Base-by-base conservation (phyloP, 768 basidiomycete species). In the Termitomyces eurrhizus region DNA sequence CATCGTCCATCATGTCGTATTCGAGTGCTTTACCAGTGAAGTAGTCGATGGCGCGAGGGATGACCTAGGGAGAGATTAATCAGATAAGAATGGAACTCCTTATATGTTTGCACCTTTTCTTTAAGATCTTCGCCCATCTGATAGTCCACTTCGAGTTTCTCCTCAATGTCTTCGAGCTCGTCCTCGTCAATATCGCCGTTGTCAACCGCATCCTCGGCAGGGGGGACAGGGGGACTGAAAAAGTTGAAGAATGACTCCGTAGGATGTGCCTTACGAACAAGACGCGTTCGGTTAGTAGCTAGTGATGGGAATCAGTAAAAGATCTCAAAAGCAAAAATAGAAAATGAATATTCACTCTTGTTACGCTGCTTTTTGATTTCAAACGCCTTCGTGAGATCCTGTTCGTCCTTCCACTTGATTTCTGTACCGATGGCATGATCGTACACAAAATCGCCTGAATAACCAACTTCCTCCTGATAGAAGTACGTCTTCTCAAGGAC, bases 291-390 rank as follows among this genome's bases (percentile, higher is more conserved):
- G 72, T 93, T 92, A 32, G 91, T 93, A 71, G 89, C 91, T 92
- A 66, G 51, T 35, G 44, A 13, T 58, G 50, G 11, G 12, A 52
- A 55, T 60, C 45, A 59, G 46, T 41, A 45, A 57, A 42, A 46
- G 18, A 33, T 42, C 26, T 48, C 13, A 51, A 53, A 54, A 35
- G 11, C 57, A 50, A 65, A 46, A 12, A 21, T 6, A 59, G 16
- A 24, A 5, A 58, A 21, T 3, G 50, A 44, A 29, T 42, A 76
- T 85, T 58, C 68, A 97, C 95, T 95, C 84, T 98, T 99, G 79
- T 99, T 99, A 69, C 96, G 82, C 78, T 98, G 96, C 81, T 97
- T 98, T 84, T 96, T 97, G 74, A 98, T 95, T 79, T 98, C 96
- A 68, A 93, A 91, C 77, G 92, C 92, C 78, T 94, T 93, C 55